Percentiles rank a stretch among this genome's conserved stretches.
phyloP scores from a whole-genome alignment of 2,329 filamentous ascomycete genomes.

The Myriosclerotinia duriaeana region DNA sequence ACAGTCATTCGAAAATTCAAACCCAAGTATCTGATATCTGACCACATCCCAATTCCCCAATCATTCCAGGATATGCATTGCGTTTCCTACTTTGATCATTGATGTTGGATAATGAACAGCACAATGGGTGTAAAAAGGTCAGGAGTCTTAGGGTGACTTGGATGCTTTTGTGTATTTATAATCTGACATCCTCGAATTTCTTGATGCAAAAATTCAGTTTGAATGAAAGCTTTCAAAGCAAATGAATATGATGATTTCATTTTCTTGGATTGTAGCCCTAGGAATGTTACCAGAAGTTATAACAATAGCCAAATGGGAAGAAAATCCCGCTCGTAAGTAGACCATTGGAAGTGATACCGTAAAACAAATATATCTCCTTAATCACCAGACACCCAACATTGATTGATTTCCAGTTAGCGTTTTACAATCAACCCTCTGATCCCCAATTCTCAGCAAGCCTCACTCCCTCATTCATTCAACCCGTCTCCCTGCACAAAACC shows the following conservation, averaged over 20 bases:
- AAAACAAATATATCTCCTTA: not conserved
- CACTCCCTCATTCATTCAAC: not conserved
- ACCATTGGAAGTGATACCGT: not conserved
- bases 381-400: not conserved
- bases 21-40: too few species aligned
- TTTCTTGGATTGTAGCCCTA: not conserved
- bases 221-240: not conserved
- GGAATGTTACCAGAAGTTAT: not conserved
- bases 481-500: not conserved
- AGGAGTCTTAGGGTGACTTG: not conserved
- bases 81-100: not conserved
- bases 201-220: not conserved
- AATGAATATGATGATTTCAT: not conserved
- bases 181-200: not conserved
- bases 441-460: not conserved
- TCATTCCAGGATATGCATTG: not conserved
- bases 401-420: not conserved
- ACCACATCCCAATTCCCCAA: not conserved
- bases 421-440: not conserved
- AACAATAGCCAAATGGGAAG: too few species aligned
- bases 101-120: not conserved
- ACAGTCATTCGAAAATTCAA: too few species aligned
- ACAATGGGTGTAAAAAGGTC: too few species aligned
- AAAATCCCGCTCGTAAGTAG: too few species aligned
- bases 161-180: not conserved